Conservation (phyloP, 495 filamentous ascomycete genomes). For the Margaritispora aquatica region DNA sequence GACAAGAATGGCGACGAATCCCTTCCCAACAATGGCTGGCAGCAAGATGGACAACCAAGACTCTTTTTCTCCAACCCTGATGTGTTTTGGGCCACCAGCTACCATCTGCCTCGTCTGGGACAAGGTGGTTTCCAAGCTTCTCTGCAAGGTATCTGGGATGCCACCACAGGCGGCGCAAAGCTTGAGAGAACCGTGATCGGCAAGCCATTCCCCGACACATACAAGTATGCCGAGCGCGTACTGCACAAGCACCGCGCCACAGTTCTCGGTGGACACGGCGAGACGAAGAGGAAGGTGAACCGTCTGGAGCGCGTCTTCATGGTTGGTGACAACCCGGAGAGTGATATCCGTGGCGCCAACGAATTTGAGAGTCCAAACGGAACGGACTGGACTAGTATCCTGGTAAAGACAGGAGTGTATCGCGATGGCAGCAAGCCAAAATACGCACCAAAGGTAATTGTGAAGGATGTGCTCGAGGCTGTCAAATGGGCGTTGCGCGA, state of each 20-base stretch:
- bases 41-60: slow-evolving; percentile 69
- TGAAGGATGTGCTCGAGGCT: slow-evolving; percentile 30
- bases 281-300: slow-evolving; percentile 21
- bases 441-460: slow-evolving; percentile 26
- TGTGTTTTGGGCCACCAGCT: slow-evolving; percentile 76
- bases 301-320: slow-evolving; percentile 71
- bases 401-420: slow-evolving; percentile 84
- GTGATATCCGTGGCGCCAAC: slow-evolving; percentile 89
- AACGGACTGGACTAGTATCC: slow-evolving; percentile 69
- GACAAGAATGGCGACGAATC: slow-evolving; percentile 32
- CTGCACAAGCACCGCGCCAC: slow-evolving; percentile 53
- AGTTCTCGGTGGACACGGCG: slow-evolving; percentile 27
- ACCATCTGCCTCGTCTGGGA: slow-evolving; percentile 82
- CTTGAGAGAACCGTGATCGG: slow-evolving; percentile 68
- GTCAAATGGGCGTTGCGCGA: slow-evolving; percentile 31
- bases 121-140: slow-evolving; percentile 88
- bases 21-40: slow-evolving; percentile 68
- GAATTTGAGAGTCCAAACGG: slow-evolving; percentile 56
- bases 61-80: slow-evolving; percentile 90
- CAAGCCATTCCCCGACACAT: slow-evolving; percentile 74
- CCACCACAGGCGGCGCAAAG: slow-evolving; percentile 59
- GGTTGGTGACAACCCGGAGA: slow-evolving; percentile 96
- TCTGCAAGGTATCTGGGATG: slow-evolving; percentile 69
- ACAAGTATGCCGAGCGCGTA: slow-evolving; percentile 73
- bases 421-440: slow-evolving; percentile 29